Evolutionary conservation across 192 early-diverging fungal genomes (phyloP), one percentile per base, ranked within the genome.

Genomic region (Coemansia sp.): DNA sequence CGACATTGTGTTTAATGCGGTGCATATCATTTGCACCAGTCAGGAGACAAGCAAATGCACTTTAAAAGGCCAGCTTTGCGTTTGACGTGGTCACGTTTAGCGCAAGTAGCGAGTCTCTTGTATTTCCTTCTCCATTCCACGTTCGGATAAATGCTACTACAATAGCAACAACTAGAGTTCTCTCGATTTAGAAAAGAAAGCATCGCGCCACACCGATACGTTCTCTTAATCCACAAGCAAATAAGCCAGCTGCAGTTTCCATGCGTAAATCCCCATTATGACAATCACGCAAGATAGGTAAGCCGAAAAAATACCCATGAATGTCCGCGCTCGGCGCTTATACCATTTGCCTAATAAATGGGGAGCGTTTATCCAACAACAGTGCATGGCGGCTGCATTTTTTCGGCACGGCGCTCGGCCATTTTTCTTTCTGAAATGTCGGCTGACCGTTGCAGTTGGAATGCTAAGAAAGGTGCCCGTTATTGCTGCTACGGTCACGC

Each of bases 261-360:
- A 55, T 12, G 14, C 22, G 53, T 14, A 55, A 55, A 55, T 55
- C 53, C 29, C 47, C 16, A 49, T 6, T 19, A 74, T 74, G 72
- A 74, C 72, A 38, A 74, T 74, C 72, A 68, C 62, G 21, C 63
- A 59, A 29, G 72, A 74, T 54, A 68, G 72, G 72, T 74, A 74
- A 74, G 37, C 75, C 70, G 70, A 78, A 72, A 78, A 78, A 78
- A 60, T 61, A 53, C 23, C 75, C 69, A 61, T 59, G 57, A 31
- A 16, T 16, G 23, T 50, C 41, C 51, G 37, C 52, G 59, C 60
- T 51, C 38, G 19, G 48, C 19, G 12, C 37, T 48, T 27, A 12
- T n/a, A n/a, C 14, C n/a, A n/a, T 9, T n/a, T n/a, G 43, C 43
- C 43, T n/a, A 39, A 19, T 59, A 37, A 25, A 29, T 58, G 31